Base-by-base conservation (phyloP, 495 filamentous ascomycete genomes). In the Talaromyces liani region DNA sequence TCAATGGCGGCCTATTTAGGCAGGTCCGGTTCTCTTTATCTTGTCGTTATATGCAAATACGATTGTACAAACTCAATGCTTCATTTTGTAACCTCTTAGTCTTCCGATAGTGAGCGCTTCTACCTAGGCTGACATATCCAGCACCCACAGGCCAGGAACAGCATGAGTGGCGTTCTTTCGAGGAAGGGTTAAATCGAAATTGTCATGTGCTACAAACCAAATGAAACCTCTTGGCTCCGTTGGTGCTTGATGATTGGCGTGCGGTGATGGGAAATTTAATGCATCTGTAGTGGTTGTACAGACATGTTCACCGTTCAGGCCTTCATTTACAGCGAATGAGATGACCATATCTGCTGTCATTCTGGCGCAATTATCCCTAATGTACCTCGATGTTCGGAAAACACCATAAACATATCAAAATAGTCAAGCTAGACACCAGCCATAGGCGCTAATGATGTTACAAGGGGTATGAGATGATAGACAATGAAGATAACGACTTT, bases 221-320 rank as follows among this genome's bases (percentile, higher is more conserved):
- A 56, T 56, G 53, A 29, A 56, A 56, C 53, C 53, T 56, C 53
- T 56, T 27, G 53, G 53, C 53, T 29, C 53, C 27, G 20, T 56
- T 27, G 3, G 2, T 56, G 14, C 1, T 6, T 16, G 53, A 2
- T 29, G 53, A 56, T 25, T 56, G 27, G 53, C 14, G 53, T 56
- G 22, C 10, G 3, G 14, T 31, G 20, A 56, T 27, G 20, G 22
- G 22, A 24, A 24, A 7, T 14, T 1, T 29, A 29, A 16, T 56
- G 53, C 53, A 2, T 56, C 53, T 56, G 22, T 16, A 10, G 16
- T 1, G 9, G 53, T 55, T 29, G 12, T 29, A 27, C 14, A 24
- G 22, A 24, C 22, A 24, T 24, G 25, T 12, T 18, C 6, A 22
- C n/a, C 8, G 45, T 49, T n/a, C 18, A 49, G 45, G n/a, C 45